These are phyloP conservation scores for Leishmania gerbilli DNA, from an alignment of 208 protist genomes.

Conservation along the genomic window DNA sequence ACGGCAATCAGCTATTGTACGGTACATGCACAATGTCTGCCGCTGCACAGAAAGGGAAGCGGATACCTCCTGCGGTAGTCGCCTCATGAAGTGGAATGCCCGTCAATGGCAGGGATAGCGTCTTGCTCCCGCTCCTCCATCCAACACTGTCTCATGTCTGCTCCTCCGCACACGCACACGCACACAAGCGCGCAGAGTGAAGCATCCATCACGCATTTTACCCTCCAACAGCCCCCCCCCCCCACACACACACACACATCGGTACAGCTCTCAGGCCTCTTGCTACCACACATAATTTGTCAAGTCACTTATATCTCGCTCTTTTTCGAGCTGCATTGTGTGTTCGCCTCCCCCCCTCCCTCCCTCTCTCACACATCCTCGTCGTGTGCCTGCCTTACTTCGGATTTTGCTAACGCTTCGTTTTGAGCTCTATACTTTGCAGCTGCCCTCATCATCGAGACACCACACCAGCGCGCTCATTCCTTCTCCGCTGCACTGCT, in stretches of 20 bases:
- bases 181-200: conserved; percentile 1
- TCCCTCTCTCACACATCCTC: background rate
- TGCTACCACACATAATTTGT: background rate
- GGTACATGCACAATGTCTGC: background rate
- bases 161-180: background rate
- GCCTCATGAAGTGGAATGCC: background rate
- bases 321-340: background rate
- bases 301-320: background rate
- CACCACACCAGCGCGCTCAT: background rate
- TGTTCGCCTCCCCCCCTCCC: background rate
- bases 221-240: background rate
- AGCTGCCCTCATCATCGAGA: background rate
- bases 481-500: background rate
- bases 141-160: background rate
- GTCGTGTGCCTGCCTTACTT: background rate
- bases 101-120: background rate
- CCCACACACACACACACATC: background rate
- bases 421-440: background rate
- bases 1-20: background rate
- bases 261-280: background rate
- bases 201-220: background rate
- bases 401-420: background rate
- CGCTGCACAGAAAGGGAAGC: background rate
- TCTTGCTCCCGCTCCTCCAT: background rate
- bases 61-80: background rate